Evolutionary conservation across 2,329 filamentous ascomycete genomes (phyloP).

Genomic region (Xylariaceae sp.): DNA sequence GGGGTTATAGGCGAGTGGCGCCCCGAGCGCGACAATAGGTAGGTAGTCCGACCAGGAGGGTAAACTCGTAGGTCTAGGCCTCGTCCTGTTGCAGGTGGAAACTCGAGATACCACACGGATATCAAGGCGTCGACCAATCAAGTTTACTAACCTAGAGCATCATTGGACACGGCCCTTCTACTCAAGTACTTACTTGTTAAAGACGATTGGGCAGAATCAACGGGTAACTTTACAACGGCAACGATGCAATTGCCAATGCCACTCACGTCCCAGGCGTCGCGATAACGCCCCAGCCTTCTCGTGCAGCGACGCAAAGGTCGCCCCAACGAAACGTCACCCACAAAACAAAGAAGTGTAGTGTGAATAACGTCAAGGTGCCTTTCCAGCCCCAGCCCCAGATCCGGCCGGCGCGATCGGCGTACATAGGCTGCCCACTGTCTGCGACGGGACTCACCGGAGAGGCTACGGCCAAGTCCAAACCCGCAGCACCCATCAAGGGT

Average conservation of each 20-base stretch:
- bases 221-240: not conserved
- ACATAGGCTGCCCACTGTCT: constrained; percentile 15
- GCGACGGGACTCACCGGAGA: constrained; percentile 15
- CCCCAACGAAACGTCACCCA: constrained; percentile 30
- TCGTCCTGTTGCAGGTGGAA: no score
- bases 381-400: constrained; percentile 33
- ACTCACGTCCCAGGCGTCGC: constrained; percentile 12
- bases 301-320: constrained; percentile 30
- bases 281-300: constrained; percentile 24
- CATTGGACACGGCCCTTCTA: not conserved
- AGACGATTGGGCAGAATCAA: not conserved
- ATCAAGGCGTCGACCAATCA: not conserved
- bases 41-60: no score
- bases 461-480: constrained; percentile 54
- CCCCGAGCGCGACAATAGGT: no score
- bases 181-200: not conserved
- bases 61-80: no score
- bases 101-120: not conserved
- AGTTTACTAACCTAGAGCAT: not conserved
- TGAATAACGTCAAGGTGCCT: constrained; percentile 31
- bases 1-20: no score
- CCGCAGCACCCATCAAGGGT: constrained; percentile 63
- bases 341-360: constrained; percentile 33
- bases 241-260: not conserved
- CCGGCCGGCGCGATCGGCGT: constrained; percentile 6